A percentile compares a stretch with the other conserved stretches of the same genome.
These are phyloP conservation scores for Allium cepa DNA, from an alignment of 106 monocot genomes.

Conservation along the genomic window DNA sequence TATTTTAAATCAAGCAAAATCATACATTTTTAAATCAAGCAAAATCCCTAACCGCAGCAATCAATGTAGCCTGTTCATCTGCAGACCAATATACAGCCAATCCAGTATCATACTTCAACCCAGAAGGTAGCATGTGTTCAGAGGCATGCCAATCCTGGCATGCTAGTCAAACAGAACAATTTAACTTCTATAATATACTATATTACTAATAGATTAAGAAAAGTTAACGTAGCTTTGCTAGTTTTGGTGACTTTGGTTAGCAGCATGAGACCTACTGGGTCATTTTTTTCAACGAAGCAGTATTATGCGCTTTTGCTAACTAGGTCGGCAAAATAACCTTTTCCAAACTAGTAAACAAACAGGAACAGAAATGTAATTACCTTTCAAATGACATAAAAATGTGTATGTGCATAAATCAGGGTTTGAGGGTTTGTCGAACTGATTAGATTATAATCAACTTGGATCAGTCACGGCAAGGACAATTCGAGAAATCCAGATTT, in stretches of 20 bases:
- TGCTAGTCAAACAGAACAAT: too few species aligned
- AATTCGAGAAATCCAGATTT: too few species aligned
- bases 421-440: too few species aligned
- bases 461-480: too few species aligned
- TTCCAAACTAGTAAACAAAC: slow-evolving; percentile 64
- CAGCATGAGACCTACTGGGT: slow-evolving; percentile 88
- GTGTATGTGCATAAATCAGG: too few species aligned
- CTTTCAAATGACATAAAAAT: too few species aligned
- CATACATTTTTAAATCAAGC: not conserved
- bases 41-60: slow-evolving; percentile 17
- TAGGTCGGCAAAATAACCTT: slow-evolving; percentile 97
- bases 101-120: slow-evolving; percentile 46
- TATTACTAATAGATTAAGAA: too few species aligned
- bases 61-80: slow-evolving; percentile 33
- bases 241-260: slow-evolving; percentile 94
- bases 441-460: too few species aligned
- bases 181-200: too few species aligned
- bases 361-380: not conserved
- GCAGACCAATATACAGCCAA: slow-evolving; percentile 40
- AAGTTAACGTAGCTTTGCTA: slow-evolving; percentile 60
- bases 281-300: slow-evolving; percentile 74
- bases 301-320: slow-evolving; percentile 99
- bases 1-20: too few species aligned
- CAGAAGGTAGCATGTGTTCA: slow-evolving; percentile 5
- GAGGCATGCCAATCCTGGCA: too few species aligned